Base-by-base conservation (phyloP, 768 basidiomycete species). In the Termitomyces sp. region DNA sequence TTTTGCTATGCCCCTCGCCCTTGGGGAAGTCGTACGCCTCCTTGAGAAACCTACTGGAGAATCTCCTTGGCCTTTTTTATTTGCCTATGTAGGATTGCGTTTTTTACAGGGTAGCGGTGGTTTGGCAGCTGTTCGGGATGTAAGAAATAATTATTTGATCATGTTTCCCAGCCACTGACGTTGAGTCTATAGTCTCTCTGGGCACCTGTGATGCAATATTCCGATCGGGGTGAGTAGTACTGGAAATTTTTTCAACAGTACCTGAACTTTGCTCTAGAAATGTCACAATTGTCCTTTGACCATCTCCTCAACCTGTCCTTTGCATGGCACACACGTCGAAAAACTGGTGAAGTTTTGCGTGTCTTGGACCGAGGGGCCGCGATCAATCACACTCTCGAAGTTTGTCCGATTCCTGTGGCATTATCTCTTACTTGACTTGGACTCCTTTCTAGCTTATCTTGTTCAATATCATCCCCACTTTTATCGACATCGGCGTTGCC, bases 191-290 rank as follows among this genome's bases (percentile, higher is more conserved):
- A 88, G 83, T 74, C 80, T 30, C 75, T 93, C 3, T 95, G 92
- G 89, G 81, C 87, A 2, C 91, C 93, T 1, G 88, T 98, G 42
- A 89, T 93, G 81, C 91, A 93, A 70, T 90, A 85, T 67, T 91
- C 89, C 0, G 91, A 95, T 66, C 74, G 86, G 64, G 82, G 82
- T 81, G 60, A 57, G 41, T 25, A 23, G 28, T 28, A 5, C 23
- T 42, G 17, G 10, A 19, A 39, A 11, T 17, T 42, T 30, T 27
- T 32, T 25, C 49, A 41, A 19, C 49, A 44, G 42, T 59, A 40
- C 12, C 55, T 52, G 34, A 55, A 53, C 5, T 57, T 34, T 25
- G 21, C 17, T 61, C 16, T 62, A 86, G 90, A 91, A 70, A 94
- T 96, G 92, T 88, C 87, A 1, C 79, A 85, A 63, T 75, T 94